Percentiles rank a stretch among this genome's conserved stretches.
phyloP scores from a whole-genome alignment of 2,329 filamentous ascomycete species.

The Fusarium armeniacum region DNA sequence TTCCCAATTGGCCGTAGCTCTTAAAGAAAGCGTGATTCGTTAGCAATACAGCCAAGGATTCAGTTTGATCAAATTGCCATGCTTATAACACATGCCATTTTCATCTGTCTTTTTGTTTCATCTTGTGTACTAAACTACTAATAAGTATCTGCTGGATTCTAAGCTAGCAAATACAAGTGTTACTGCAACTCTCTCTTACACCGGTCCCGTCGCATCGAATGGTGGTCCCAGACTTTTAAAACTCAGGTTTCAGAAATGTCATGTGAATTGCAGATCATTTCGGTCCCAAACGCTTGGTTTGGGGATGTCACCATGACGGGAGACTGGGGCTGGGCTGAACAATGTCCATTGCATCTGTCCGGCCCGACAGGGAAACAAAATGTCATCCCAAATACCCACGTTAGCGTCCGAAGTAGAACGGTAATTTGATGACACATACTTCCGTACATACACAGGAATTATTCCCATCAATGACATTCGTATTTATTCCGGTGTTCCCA shows the following conservation, averaged over 20 bases:
- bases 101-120: not conserved
- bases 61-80: not conserved
- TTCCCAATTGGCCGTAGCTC: not conserved
- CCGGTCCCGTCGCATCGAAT: not conserved
- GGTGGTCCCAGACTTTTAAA: not conserved
- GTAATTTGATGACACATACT: not conserved
- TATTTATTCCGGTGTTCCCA: not conserved
- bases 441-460: not conserved
- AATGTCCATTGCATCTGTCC: not conserved
- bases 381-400: not conserved
- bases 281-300: not conserved
- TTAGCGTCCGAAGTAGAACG: not conserved
- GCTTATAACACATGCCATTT: not conserved
- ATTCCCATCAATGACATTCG: not conserved
- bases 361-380: slow-evolving; percentile 2
- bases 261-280: not conserved
- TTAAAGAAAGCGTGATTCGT: not conserved
- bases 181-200: not conserved
- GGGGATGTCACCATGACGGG: not conserved
- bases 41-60: not conserved
- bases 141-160: too few species aligned
- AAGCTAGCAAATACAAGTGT: too few species aligned
- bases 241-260: not conserved
- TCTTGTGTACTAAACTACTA: not conserved
- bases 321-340: not conserved